Base-by-base conservation (phyloP, 139 green algal genomes). In the Chlamydomonas sp. region DNA sequence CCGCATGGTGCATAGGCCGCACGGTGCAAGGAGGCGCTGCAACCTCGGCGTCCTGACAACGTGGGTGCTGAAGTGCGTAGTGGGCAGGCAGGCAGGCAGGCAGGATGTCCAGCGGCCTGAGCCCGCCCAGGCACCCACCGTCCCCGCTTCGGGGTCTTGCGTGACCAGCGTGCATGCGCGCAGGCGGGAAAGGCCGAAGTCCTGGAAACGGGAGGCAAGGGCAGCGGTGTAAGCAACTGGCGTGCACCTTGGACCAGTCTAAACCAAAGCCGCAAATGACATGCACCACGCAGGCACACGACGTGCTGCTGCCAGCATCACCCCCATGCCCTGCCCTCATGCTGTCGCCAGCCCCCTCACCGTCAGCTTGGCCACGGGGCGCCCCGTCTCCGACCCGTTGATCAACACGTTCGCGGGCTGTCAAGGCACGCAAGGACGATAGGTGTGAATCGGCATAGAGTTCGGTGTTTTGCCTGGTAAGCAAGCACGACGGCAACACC, bases 341-440 rank as follows among this genome's bases (percentile, higher is more conserved):
- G 7, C 64, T 16, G 8, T 9, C 64, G 4, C 73, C 20, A 5
- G n/a, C n/a, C n/a, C 20, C 4, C 61, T 83, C 63, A 83, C 78
- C n/a, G 79, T 72, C 0, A 84, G 14, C 66, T 84, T 84, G 12
- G 63, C 79, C 31, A 84, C 17, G 31, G 79, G 79, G 3, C 57
- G 16, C 9, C 31, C 31, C 1, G 9, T 14, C 61, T 76, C n/a
- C 10, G 64, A 4, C 2, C 31, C 49, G 79, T 31, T 77, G 31
- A 84, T 63, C 31, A 84, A 64, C 63, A 84, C 79, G 67, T 84
- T 84, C 31, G 67, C 79, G 63, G 79, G 64, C 79, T 83, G n/a
- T n/a, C n/a, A n/a, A n/a, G n/a, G n/a, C n/a, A n/a, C n/a, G n/a
- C n/a, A n/a, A n/a, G n/a, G n/a, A n/a, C n/a, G n/a, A n/a, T n/a